Evolutionary conservation across 2,329 filamentous ascomycete species (phyloP), one percentile per base, ranked within the genome.

Genomic region (Botrytis tulipae): DNA sequence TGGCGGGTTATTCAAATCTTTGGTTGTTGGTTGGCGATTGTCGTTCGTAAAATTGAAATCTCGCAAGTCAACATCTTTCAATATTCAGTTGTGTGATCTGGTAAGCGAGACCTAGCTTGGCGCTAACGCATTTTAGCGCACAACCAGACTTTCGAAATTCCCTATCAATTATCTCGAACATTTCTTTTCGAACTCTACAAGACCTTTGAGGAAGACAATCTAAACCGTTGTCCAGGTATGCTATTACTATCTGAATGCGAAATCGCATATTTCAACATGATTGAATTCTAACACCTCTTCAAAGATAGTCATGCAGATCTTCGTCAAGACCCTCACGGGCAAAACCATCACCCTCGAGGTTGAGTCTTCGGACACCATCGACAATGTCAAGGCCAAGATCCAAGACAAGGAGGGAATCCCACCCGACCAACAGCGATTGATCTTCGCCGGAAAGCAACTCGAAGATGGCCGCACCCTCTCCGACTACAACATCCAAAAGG

Each of bases 401-500:
- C 87, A 91, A 94, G 96, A 98, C 91, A 99, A 98, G 93, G 96
- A 99, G 89, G 95, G 96, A 81, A 99, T 99, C 80, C 96, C 96
- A 84, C 95, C 96, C 67, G 96, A 98, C 89, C 96, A 98, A 87
- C 96, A 99, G 89, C 95, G 96, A 85, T 87, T 99, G 86, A 99
- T 99, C 91, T 99, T 98, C 87, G 96, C 96, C 83, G 96, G 96
- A 85, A 99, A 99, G 92, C 96, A 99, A 90, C 95, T 99, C 84
- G 96, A 98, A 89, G 96, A 99, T 84, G 96, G 96, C 86, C 95
- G 96, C 83, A 98, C 96, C 82, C 94, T 99, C 80, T 96, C 93
- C 84, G 96, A 99, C 89, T 99, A 99, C 93, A 99, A 98, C 92
- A 98, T 99, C 90, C 96, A 99, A 92, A 99, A 99, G 92, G 95